Evolutionary conservation across 2,329 filamentous ascomycete species (phyloP), one percentile per base, ranked within the genome.

Genomic region (Diaporthe nobilis): DNA sequence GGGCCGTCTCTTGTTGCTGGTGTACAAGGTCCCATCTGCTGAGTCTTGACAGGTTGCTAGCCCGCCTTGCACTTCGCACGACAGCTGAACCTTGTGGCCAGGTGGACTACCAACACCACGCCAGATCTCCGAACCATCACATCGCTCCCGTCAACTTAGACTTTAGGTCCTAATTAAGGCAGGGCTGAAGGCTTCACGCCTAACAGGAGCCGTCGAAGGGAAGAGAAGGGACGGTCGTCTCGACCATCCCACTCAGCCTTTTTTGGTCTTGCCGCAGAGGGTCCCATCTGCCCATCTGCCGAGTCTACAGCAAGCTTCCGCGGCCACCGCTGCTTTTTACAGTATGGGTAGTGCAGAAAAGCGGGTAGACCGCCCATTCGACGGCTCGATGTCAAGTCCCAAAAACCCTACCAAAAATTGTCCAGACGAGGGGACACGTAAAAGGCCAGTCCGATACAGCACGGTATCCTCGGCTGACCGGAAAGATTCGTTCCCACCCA

Each of bases 241-340:
- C 22, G 57, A 53, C 47, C 47, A 25, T 51, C n/a, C 44, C 47
- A 42, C 70, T 49, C 44, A 39, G 44, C 44, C 22, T 63, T 47
- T 44, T 28, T 61, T 61, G 70, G 70, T 51, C 12, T 53, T 51
- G 34, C 12, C 34, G 37, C 71, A n/a, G 31, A 44, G 34, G 37
- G 44, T 12, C 20, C 63, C 28, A 13, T 31, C 25, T 47, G 63
- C 22, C 20, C 74, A 72, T 68, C 34, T 73, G 70, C 74, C 71
- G 71, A 76, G 74, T 47, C 71, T 76, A 74, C 71, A 49, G 57
- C 70, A 75, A 74, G 71, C 60, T 72, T 65, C 71, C 73, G 71
- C 39, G 44, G 42, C 61, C 53, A 44, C 51, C 71, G 42, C 28
- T 55, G 28, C 31, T 49, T 42, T 17, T 31, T 61, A 44, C 61